These are phyloP conservation scores for Trametopsis cervina DNA, from an alignment of 768 basidiomycete genomes.

Conservation along the genomic window DNA sequence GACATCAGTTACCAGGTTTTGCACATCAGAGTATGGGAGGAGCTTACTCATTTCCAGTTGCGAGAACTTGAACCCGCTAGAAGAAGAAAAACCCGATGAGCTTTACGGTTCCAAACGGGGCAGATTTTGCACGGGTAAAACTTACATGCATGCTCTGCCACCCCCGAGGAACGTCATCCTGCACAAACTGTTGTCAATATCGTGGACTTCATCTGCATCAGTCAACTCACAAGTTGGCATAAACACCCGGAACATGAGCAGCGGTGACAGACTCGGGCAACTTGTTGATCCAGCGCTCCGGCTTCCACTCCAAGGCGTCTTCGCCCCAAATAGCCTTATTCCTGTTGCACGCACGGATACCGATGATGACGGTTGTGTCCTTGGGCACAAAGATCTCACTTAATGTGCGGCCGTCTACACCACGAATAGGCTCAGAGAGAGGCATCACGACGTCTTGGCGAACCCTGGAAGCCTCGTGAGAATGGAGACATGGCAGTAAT, in stretches of 20 bases:
- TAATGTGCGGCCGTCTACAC: slow-evolving; percentile 32
- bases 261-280: slow-evolving; percentile 14
- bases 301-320: slow-evolving; percentile 50
- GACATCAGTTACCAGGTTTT: not conserved
- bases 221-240: slow-evolving; percentile 13
- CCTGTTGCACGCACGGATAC: slow-evolving; percentile 41
- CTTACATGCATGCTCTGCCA: slow-evolving; percentile 4
- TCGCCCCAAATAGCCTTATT: slow-evolving; percentile 55
- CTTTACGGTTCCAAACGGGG: too few relatives aligned
- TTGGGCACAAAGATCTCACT: slow-evolving; percentile 38
- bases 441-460: slow-evolving; percentile 52
- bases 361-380: slow-evolving; percentile 37
- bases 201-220: too few relatives aligned
- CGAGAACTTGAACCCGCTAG: slow-evolving; percentile 20
- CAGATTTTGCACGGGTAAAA: not conserved
- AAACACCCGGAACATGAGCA: slow-evolving; percentile 18
- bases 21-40: not conserved
- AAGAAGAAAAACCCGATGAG: too few relatives aligned
- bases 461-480: too few relatives aligned
- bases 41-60: slow-evolving; percentile 21
- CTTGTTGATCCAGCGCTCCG: slow-evolving; percentile 52
- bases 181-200: not conserved
- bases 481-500: not conserved
- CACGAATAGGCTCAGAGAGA: slow-evolving; percentile 41
- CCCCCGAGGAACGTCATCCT: slow-evolving; percentile 6